Evolutionary conservation across 176 grass and related monocot genomes (phyloP), one percentile per base, ranked within the genome.

Genomic region (Ensete ventricosum): DNA sequence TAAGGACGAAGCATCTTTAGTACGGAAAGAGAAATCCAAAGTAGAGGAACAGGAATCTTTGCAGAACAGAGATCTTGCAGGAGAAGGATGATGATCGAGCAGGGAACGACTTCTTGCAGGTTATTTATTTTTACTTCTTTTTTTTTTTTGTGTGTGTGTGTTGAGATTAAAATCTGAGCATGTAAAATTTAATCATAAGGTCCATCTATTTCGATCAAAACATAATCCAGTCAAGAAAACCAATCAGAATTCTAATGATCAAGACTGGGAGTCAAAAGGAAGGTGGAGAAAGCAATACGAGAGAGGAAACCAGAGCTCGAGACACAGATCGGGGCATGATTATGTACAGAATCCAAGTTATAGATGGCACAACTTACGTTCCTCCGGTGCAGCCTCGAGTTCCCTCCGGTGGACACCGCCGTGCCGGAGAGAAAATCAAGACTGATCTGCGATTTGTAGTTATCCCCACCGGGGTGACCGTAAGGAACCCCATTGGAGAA

Each of bases 401-500:
- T 19, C 1, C 24, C 71, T 23, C 60, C 64, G 59, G 62, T 48
- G 14, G 48, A 60, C 9, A 55, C 53, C 5, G 62, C 55, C 9
- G 48, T 14, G 9, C 83, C 92, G 34, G 16, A 16, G 52, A 75
- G n/a, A 54, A 92, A 53, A 51, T 23, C 53, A 25, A 96, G 73
- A 49, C 0, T 78, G 8, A 74, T 78, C 83, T 66, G 79, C 14
- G 89, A 68, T 0, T 9, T 8, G 8, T 93, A 52, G 75, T 93
- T 98, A 2, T 78, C 86, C 29, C 59, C 2, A 0, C 0, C 64
- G 4, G 76, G 82, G 72, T 93, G 94, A 73, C 83, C 73, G 12
- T 1, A 73, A 5, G 90, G 94, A 55, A 62, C 77, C 1, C 88
- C 84, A 10, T 26, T 21, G 19, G 24, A 43, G 23, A 98, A 81